Percentiles rank a stretch among this genome's conserved stretches.
Conservation (phyloP, 768 basidiomycete species). For the Mycena galericulata region DNA sequence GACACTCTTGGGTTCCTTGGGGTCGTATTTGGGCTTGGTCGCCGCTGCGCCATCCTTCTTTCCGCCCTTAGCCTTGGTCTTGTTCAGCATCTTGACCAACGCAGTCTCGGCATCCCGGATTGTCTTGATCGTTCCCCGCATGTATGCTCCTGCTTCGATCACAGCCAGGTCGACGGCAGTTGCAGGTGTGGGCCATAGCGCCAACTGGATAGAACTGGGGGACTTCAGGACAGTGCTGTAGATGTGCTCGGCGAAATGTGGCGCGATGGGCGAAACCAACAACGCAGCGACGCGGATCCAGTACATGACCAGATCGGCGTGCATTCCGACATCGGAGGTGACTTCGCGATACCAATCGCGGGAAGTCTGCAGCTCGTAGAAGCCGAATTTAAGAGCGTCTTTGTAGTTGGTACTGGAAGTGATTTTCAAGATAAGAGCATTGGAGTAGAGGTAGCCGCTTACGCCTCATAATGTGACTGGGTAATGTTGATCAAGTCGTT, state of each 20-base stretch:
- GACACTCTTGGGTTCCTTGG: constrained; percentile 86
- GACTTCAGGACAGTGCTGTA: constrained; percentile 83
- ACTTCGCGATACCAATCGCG: constrained; percentile 98
- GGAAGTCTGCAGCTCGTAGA: constrained; percentile 92
- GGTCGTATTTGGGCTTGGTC: constrained; percentile 75
- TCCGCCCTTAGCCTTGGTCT: constrained; percentile 72
- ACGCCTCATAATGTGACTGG: constrained; percentile 86
- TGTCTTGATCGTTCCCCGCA: constrained; percentile 90
- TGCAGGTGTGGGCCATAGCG: constrained; percentile 82
- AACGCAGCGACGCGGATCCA: constrained; percentile 89
- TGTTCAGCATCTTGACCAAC: constrained; percentile 83
- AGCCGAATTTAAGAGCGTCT: constrained; percentile 93
- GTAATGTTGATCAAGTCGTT: constrained; percentile 87
- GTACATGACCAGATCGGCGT: constrained; percentile 84
- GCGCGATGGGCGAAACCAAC: constrained; percentile 87
- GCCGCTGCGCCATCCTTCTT: constrained; percentile 51
- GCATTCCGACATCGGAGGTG: constrained; percentile 91
- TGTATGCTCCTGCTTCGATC: constrained; percentile 84
- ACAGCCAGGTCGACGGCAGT: constrained; percentile 70
- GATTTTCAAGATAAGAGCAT: not conserved
- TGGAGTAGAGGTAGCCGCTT: constrained; percentile 45
- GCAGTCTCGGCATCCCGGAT: constrained; percentile 90
- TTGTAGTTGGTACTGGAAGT: constrained; percentile 91
- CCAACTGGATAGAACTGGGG: constrained; percentile 81
- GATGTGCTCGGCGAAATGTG: constrained; percentile 94